Base-by-base conservation (phyloP, 2,329 filamentous ascomycete species). In the Fusarium coicis region DNA sequence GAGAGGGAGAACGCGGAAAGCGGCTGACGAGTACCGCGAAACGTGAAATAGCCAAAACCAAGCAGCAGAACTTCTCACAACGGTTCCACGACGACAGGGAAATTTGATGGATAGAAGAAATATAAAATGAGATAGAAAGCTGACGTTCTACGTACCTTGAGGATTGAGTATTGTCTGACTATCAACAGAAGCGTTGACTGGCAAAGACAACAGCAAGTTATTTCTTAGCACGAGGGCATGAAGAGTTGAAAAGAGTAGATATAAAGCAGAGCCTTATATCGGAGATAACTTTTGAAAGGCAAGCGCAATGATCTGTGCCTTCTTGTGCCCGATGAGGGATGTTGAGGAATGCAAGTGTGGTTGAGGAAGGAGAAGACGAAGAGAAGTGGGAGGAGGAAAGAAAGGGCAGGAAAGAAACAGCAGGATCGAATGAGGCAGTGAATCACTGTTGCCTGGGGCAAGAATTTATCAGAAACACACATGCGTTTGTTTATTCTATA, bases 291-390 rank as follows among this genome's bases (percentile, higher is more conserved):
- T 56, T 19, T 53, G 32, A 26, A 34, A 28, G 39, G 26, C 28
- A 50, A 47, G 28, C 39, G 43, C 14, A 42, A 21, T 19, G 32
- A 36, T 30, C 39, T 49, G 34, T 56, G 42, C 46, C 23, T 37
- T 37, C 40, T 50, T 39, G 30, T 42, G 46, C 32, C 37, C 37
- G 21, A 53, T 37, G 40, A 46, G 53, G 39, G 28, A 32, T 47
- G 59, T 58, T 47, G 39, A 66, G 52, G 58, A 61, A 70, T 47
- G 43, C 47, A 65, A 49, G 44, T 36, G 64, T 37, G 64, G 47
- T 60, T 69, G 40, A 57, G 32, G 34, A 16, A 40, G 28, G 28
- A 47, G 28, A 34, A 26, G 40, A 36, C n/a, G 30, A 28, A 34
- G 19, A 49, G 19, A 37, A 21, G 28, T 23, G 26, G 49, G 30